phyloP scores from a whole-genome alignment of 331 rosid species.

The Malus hybrid region DNA sequence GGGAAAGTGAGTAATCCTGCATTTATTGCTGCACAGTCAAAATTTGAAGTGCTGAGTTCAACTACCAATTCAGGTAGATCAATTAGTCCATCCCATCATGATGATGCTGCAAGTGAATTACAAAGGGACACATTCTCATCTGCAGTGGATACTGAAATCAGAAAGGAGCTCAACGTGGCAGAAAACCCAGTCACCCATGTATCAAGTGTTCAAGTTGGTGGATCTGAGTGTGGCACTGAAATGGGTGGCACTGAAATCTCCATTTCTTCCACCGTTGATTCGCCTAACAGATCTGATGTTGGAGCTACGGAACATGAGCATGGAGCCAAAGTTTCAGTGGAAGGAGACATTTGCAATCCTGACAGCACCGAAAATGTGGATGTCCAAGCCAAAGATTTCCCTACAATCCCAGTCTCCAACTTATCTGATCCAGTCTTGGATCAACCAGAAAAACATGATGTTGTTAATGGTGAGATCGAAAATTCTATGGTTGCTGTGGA shows the following conservation, averaged over 20 bases:
- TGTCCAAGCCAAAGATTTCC: conserved; percentile 27
- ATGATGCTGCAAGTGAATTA: conserved; percentile 50
- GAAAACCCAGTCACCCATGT: conserved; percentile 41
- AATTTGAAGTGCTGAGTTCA: conserved; percentile 63
- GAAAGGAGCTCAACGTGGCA: conserved; percentile 31
- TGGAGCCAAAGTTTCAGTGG: conserved; percentile 40
- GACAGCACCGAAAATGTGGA: conserved; percentile 18
- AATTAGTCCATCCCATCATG: conserved; percentile 36
- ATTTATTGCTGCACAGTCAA: conserved; percentile 73
- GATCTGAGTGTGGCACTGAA: conserved; percentile 83
- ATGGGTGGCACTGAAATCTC: conserved; percentile 70
- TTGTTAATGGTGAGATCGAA: conserved; percentile 21
- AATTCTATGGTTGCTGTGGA: conserved; percentile 19
- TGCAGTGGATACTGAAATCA: conserved; percentile 27
- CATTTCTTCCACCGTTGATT: conserved; percentile 82
- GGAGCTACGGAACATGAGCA: conserved; percentile 50
- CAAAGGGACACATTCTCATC: conserved; percentile 30
- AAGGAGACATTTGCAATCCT: conserved; percentile 26
- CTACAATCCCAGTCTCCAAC: conserved; percentile 23
- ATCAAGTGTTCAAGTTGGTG: conserved; percentile 45
- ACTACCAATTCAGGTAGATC: conserved; percentile 35
- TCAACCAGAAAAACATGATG: conserved; percentile 36
- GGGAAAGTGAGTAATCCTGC: conserved; percentile 64
- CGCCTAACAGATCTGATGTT: conserved; percentile 61
- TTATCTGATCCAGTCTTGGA: conserved; percentile 16